Evolutionary conservation across 164 flowering plant species (phyloP).

Genomic region (Kingdonia uniflora): DNA sequence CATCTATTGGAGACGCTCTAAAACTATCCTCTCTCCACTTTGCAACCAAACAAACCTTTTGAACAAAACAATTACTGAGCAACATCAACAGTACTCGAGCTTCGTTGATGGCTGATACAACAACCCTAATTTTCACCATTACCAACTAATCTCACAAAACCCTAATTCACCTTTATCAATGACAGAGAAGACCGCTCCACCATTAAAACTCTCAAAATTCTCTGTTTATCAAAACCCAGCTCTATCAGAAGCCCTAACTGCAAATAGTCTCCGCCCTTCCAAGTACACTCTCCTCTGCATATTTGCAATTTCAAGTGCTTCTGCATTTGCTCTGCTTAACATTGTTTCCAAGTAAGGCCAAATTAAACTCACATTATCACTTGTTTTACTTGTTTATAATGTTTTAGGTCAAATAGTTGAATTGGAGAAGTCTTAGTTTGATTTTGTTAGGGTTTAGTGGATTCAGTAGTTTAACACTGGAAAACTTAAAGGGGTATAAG

Average conservation of each 20-base stretch:
- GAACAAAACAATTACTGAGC: no score
- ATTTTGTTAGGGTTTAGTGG: background rate
- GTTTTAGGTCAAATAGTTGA: no score
- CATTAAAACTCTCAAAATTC: constrained; percentile 49
- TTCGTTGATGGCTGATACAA: constrained; percentile 7
- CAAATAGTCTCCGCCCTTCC: constrained; percentile 63
- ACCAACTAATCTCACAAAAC: no score
- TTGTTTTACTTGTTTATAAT: no score
- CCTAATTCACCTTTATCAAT: background rate
- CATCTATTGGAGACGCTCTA: no score
- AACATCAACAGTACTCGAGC: background rate
- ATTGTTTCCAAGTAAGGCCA: background rate
- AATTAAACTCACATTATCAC: no score
- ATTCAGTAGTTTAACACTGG: no score
- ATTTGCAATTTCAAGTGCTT: constrained; percentile 38
- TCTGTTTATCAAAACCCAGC: constrained; percentile 71
- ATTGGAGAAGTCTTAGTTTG: background rate
- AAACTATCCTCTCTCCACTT: no score
- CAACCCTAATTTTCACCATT: no score
- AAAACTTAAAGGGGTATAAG: no score
- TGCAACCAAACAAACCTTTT: no score
- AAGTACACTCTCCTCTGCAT: constrained; percentile 37
- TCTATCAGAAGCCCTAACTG: constrained; percentile 67
- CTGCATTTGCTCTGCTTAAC: constrained; percentile 16
- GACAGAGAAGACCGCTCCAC: constrained; percentile 12